Evolutionary conservation across 176 grass and related monocot genomes (phyloP), one percentile per base, ranked within the genome.

Genomic region (Avena atlantica): DNA sequence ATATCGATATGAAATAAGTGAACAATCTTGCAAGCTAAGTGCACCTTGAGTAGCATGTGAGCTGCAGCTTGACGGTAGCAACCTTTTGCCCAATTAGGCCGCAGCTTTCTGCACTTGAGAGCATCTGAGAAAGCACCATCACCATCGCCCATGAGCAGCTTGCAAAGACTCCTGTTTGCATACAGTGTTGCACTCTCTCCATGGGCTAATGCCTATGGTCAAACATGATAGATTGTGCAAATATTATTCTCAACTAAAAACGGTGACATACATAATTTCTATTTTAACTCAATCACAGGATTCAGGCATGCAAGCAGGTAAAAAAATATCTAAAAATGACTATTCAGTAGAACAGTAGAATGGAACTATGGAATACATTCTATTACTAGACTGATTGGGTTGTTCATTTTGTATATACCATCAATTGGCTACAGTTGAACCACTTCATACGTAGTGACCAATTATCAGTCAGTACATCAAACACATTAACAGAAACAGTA

Each of bases 141-240:
- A 9, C 84, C 88, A 80, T 92, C 81, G 42, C 91, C 87, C 87
- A n/a, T 44, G 24, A 23, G 52, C 60, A 89, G 61, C 82, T 78
- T 90, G n/a, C 88, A 92, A 3, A 87, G 56, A 76, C 88, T 90
- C 71, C 88, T 90, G 59, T 92, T 92, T 68, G 88, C 78, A 57
- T 87, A 87, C n/a, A 90, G 0, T 20, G 58, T 34, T 56, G 88
- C 79, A 36, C 84, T 81, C 27, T 58, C 31, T 80, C 5, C 55
- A 52, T 69, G 14, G 34, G 6, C 19, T 75, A 88, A 48, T 27
- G 44, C 87, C 87, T 88, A 74, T 0, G 21, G 12, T 51, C 71
- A 70, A 76, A 53, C 1, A 52, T 29, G 13, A 25, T 12, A 53
- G 21, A 37, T 8, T 44, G 23, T 74, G 45, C 45, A 74, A 23